Evolutionary conservation across 129 eudicot genomes (phyloP), one percentile per base, ranked within the genome.

Genomic region (Tagetes erecta): DNA sequence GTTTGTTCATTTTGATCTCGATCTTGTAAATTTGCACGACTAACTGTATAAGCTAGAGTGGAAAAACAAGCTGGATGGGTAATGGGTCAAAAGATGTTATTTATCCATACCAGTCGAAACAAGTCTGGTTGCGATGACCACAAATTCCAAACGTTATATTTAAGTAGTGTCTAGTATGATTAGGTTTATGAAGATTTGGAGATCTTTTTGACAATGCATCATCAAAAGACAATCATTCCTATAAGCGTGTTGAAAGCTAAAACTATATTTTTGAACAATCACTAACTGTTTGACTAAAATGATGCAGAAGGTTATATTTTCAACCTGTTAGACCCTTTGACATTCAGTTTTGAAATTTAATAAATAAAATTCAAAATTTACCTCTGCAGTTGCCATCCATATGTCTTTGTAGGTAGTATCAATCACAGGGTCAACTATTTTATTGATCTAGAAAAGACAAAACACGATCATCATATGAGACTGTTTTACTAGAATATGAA

Each of bases 321-420:
- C 6, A 31, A 57, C 64, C 14, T 7, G 20, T 60, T 60, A 34
- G 42, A 35, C 66, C 42, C 4, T 58, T 3, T 60, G 3, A 20
- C n/a, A 11, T 58, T 34, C 33, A 60, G 20, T 60, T 37, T 60
- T 60, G 6, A 38, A 14, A 39, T 64, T 12, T 38, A 66, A 38
- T 9, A 9, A 67, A 44, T 44, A 20, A 20, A 20, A 46, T 62
- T 45, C 30, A 36, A 31, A 30, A 82, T 76, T 53, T 64, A 91
- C 99, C 99, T 84, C 85, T 51, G 99, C 99, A 70, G 96, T 86
- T 64, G 89, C 96, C 96, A 91, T 94, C 99, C 99, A 94, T 78
- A 85, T 82, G 79, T 91, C 97, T 80, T 94, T 94, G 80, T 94
- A 94, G 57, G 99, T 94, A 72, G 99, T 78, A 72, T 91, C 97